Conservation (phyloP, 805 yeast species). For the Saccharomycopsis sp. region DNA sequence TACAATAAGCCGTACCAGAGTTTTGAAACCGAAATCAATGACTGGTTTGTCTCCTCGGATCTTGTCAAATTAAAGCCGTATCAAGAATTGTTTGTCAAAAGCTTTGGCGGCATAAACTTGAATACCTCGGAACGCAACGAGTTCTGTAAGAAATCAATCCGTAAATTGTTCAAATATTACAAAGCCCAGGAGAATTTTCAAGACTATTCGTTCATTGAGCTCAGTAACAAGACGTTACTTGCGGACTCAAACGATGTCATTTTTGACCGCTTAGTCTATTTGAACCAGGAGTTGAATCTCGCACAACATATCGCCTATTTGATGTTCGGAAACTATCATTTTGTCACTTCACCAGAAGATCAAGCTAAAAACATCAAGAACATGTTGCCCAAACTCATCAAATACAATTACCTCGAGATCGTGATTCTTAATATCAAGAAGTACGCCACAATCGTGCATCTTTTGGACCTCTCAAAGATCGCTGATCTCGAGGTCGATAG, state of each 20-base stretch:
- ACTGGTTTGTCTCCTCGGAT: conserved; percentile 33
- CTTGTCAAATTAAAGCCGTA: conserved; percentile 21
- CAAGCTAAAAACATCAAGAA: conserved; percentile 9
- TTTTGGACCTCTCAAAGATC: conserved; percentile 9
- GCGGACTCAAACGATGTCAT: conserved; percentile 17
- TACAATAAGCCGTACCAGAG: conserved; percentile 5
- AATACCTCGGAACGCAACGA: conserved; percentile 9
- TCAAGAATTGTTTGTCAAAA: conserved; percentile 9
- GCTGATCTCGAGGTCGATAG: background rate
- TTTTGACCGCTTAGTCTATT: conserved; percentile 8
- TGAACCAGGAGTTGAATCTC: conserved; percentile 11
- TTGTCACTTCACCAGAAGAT: background rate
- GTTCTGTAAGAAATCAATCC: conserved; percentile 5
- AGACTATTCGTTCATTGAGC: conserved; percentile 7
- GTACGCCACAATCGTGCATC: conserved; percentile 7
- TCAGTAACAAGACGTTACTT: conserved; percentile 13
- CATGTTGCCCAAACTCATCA: conserved; percentile 4
- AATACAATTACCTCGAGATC: conserved; percentile 8
- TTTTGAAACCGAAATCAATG: conserved; percentile 24
- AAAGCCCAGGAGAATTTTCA: background rate
- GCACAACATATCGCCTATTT: conserved; percentile 16
- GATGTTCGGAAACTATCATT: conserved; percentile 17
- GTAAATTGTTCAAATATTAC: conserved; percentile 10
- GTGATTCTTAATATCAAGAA: conserved; percentile 13
- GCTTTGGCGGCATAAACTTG: conserved; percentile 3